Evolutionary conservation across 257 asterid genomes (phyloP).

Genomic region (Solanum virginianum): DNA sequence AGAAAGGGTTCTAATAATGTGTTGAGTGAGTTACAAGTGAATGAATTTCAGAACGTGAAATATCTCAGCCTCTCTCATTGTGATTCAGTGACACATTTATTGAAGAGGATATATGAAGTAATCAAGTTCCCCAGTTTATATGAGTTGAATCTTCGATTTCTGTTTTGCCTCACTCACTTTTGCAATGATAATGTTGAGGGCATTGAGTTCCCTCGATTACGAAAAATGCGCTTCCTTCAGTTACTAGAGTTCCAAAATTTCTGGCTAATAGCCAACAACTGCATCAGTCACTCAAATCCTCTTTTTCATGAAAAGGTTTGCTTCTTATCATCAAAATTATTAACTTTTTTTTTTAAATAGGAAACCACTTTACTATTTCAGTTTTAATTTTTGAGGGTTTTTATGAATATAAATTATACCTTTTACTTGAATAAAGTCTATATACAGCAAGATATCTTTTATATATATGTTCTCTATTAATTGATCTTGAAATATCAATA

Average conservation of each 20-base stretch:
- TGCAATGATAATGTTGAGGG: neutral
- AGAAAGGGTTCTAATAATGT: neutral
- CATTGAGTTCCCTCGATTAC: neutral
- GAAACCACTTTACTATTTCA: too few species aligned
- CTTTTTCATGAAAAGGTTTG: neutral
- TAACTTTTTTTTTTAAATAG: too few species aligned
- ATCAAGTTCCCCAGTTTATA: neutral
- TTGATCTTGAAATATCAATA: too few species aligned
- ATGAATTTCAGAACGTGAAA: neutral
- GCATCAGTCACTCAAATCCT: neutral
- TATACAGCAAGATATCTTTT: too few species aligned
- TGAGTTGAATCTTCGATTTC: rapidly evolving
- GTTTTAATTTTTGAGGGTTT: too few species aligned
- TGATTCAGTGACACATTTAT: neutral
- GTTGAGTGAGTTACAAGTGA: neutral
- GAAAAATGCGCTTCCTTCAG: rapidly evolving
- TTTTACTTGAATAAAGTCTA: too few species aligned
- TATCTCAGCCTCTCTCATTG: rapidly evolving
- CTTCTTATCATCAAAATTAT: neutral
- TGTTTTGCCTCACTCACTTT: neutral
- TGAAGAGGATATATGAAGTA: neutral
- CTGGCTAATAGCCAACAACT: neutral
- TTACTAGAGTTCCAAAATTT: neutral
- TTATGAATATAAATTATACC: too few species aligned
- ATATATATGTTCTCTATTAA: too few species aligned